phyloP scores from a whole-genome alignment of 306 rosid species.

The Psophocarpus tetragonolobus region DNA sequence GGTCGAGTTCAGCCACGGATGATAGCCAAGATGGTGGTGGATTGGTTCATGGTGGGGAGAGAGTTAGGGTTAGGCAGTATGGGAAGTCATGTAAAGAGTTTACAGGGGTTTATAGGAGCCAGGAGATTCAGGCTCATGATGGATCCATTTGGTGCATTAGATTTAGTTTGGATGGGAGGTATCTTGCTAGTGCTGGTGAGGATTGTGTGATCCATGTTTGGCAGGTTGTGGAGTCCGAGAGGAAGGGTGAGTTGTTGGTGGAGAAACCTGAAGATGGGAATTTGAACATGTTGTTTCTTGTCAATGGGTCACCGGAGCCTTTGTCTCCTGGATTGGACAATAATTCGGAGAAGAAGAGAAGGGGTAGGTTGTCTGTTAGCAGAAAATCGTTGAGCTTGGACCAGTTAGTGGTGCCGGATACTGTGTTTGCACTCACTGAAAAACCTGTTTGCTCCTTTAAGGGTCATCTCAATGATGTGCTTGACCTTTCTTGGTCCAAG shows the following conservation, averaged over 20 bases:
- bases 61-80: slow-evolving; percentile 71
- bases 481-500: slow-evolving; percentile 95
- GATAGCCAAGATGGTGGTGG: slow-evolving; percentile 73
- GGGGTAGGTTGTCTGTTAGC: slow-evolving; percentile 74
- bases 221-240: slow-evolving; percentile 72
- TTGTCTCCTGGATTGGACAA: slow-evolving; percentile 51
- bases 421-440: slow-evolving; percentile 69
- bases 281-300: slow-evolving; percentile 53
- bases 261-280: slow-evolving; percentile 69
- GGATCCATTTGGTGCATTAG: slow-evolving; percentile 84
- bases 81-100: slow-evolving; percentile 78
- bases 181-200: slow-evolving; percentile 90
- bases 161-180: slow-evolving; percentile 89
- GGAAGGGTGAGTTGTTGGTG: slow-evolving; percentile 71
- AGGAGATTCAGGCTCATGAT: slow-evolving; percentile 80
- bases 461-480: slow-evolving; percentile 81
- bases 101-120: slow-evolving; percentile 66
- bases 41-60: slow-evolving; percentile 76
- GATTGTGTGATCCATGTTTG: slow-evolving; percentile 83
- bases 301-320: slow-evolving; percentile 81
- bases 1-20: slow-evolving; percentile 91
- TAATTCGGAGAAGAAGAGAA: slow-evolving; percentile 63
- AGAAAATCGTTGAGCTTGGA: slow-evolving; percentile 75
- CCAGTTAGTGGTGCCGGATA: slow-evolving; percentile 62
- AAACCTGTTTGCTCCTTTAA: slow-evolving; percentile 73